Base-by-base conservation (phyloP, 192 early-diverging fungal genomes). In the Linnemannia exigua region DNA sequence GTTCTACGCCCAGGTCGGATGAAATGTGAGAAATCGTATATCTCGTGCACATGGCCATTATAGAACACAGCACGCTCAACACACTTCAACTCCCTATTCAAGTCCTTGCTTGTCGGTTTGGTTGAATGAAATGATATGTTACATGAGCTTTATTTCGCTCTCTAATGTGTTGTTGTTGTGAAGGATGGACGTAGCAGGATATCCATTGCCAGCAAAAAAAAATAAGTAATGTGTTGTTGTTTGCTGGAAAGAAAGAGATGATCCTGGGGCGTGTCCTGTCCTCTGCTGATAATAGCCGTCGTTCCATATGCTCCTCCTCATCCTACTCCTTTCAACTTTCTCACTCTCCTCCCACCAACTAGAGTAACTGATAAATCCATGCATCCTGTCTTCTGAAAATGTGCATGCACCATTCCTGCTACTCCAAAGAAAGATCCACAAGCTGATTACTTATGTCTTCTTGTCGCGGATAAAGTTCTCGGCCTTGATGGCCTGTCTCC, bases 391-490 rank as follows among this genome's bases (percentile, higher is more conserved):
- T n/a, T 58, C 54, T 22, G n/a, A 58, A 28, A 0, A 8, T 22
- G n/a, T 58, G 20, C 52, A n/a, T n/a, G n/a, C 8, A 8, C 52
- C 22, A 20, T 22, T 58, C 52, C 52, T 14, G 25, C 11, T 31
- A 3, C 58, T 31, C 28, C 58, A 9, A 17, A 48, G 2, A 31
- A 33, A 51, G 51, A 52, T 19, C 6, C 52, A n/a, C n/a, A 54
- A n/a, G 50, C 67, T 33, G 5, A 11, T 36, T 25, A 9, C 70
- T 89, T 91, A 93, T 80, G 92, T 94, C 89, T 95, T 95, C 82
- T 89, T 95, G 87, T 94, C 91, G 85, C 92, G 93, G 88, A 94
- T 94, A 89, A 95, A 95, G 90, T 95, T 95, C n/a, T 89, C 71
- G 48, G 88, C 91, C 87, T 94, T 93, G 87, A 95, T 94, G 54